These are phyloP conservation scores for Aspergillus heteromorphus DNA, from an alignment of 495 filamentous ascomycete species.

Conservation along the genomic window DNA sequence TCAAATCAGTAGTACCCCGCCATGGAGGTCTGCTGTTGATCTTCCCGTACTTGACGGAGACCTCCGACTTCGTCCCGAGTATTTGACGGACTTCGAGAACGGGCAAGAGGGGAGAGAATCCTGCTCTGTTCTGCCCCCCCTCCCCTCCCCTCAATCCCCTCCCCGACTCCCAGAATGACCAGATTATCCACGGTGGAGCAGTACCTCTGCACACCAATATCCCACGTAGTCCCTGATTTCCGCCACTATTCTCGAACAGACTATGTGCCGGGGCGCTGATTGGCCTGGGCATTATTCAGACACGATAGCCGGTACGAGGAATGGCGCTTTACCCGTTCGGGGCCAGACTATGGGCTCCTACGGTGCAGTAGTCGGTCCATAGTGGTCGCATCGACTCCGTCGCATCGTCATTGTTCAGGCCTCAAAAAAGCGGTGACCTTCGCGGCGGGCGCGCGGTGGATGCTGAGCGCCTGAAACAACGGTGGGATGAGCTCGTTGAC, in stretches of 20 bases:
- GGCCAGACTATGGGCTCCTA: neutral
- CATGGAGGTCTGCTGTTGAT: neutral
- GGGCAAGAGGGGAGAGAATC: neutral
- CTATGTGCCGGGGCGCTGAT: neutral
- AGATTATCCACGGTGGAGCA: neutral
- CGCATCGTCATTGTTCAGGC: neutral
- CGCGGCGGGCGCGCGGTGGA: constrained; percentile 1
- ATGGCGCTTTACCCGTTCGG: neutral
- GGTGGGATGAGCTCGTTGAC: neutral
- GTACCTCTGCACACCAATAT: neutral
- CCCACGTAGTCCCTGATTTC: neutral
- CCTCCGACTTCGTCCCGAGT: neutral
- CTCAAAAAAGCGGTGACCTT: constrained; percentile 6
- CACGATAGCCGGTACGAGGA: neutral
- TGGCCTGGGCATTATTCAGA: neutral
- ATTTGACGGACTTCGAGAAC: neutral
- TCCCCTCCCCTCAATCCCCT: too few species aligned
- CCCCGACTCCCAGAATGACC: neutral
- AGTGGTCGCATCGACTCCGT: neutral
- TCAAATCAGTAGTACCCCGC: neutral
- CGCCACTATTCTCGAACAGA: neutral
- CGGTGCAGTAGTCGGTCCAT: neutral
- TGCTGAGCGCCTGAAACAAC: neutral
- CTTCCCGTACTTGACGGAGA: neutral
- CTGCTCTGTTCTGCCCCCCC: too few species aligned